Conservation (phyloP, 106 monocot genomes). For the Acorus gramineus region DNA sequence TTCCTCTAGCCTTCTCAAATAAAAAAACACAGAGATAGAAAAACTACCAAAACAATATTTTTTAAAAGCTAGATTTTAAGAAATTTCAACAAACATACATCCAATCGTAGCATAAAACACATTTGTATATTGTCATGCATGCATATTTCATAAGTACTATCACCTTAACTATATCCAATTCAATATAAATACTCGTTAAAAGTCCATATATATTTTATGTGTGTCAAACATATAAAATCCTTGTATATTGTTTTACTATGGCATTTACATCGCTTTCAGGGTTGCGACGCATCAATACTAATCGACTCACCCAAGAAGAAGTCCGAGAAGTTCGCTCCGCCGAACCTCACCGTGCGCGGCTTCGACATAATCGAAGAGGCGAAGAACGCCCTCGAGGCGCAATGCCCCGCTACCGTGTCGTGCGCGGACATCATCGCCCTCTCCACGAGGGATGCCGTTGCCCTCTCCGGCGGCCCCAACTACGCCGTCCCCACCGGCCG, state of each 20-base stretch:
- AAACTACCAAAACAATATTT: not conserved
- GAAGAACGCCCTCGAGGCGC: slow-evolving; percentile 20
- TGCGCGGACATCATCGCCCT: slow-evolving; percentile 18
- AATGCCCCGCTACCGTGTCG: slow-evolving; percentile 21
- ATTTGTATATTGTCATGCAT: not conserved
- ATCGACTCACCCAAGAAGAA: slow-evolving; percentile 19
- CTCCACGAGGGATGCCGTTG: slow-evolving; percentile 21
- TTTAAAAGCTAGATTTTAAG: too few species aligned
- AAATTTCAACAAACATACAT: too few species aligned
- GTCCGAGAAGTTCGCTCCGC: slow-evolving; percentile 25
- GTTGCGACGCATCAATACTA: slow-evolving; percentile 40
- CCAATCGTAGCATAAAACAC: too few species aligned
- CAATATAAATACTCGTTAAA: too few species aligned
- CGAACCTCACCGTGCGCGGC: slow-evolving; percentile 33
- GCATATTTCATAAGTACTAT: too few species aligned
- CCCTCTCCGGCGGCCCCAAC: slow-evolving; percentile 15
- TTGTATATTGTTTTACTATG: too few species aligned
- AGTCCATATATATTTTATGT: too few species aligned
- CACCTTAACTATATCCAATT: too few species aligned
- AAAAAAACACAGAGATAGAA: not conserved
- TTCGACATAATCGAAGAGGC: slow-evolving; percentile 25
- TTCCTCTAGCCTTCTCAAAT: too few species aligned
- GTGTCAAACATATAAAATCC: too few species aligned
- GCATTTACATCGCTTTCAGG: slow-evolving; percentile 7
- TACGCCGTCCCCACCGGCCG: slow-evolving; percentile 38